These are phyloP conservation scores for Exophiala mesophila DNA, from an alignment of 2,329 filamentous ascomycete species.

Conservation along the genomic window DNA sequence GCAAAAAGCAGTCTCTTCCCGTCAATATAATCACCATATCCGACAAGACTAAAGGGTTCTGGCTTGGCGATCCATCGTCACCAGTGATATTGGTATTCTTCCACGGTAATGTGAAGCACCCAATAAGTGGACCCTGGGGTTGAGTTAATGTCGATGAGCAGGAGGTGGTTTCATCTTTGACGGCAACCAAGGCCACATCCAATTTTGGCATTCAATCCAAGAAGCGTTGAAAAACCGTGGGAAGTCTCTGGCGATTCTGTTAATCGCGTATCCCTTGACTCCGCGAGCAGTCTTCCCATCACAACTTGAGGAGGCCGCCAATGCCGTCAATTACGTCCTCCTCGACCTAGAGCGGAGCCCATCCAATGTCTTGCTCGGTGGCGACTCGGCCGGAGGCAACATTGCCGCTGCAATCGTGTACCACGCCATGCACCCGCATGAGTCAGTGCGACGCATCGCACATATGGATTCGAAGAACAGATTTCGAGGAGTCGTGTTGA, in stretches of 20 bases:
- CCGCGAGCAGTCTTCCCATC: constrained; percentile 39
- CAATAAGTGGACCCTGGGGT: neutral
- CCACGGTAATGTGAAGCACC: constrained; percentile 9
- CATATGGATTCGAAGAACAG: constrained; percentile 10
- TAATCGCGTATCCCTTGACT: constrained; percentile 56
- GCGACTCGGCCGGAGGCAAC: constrained; percentile 42
- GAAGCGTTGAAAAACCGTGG: constrained; percentile 25
- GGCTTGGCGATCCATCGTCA: constrained; percentile 15
- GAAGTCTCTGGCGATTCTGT: constrained; percentile 45
- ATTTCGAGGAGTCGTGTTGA: constrained; percentile 48
- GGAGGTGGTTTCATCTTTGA: constrained; percentile 20
- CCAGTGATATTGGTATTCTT: constrained; percentile 17
- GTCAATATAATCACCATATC: constrained; percentile 13
- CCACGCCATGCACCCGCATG: constrained; percentile 46
- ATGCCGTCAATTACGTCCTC: constrained; percentile 37
- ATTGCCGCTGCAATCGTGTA: constrained; percentile 27
- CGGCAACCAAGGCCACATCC: constrained; percentile 15
- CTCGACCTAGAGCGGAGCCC: constrained; percentile 29
- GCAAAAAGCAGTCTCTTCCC: constrained; percentile 5
- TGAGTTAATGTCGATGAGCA: neutral
- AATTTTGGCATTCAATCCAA: constrained; percentile 16
- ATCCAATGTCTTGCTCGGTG: constrained; percentile 35
- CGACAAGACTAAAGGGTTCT: constrained; percentile 13
- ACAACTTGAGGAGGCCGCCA: constrained; percentile 39
- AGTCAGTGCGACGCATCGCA: constrained; percentile 31